Conservation (phyloP, 2,329 filamentous ascomycete genomes). For the Ilyonectria destructans region DNA sequence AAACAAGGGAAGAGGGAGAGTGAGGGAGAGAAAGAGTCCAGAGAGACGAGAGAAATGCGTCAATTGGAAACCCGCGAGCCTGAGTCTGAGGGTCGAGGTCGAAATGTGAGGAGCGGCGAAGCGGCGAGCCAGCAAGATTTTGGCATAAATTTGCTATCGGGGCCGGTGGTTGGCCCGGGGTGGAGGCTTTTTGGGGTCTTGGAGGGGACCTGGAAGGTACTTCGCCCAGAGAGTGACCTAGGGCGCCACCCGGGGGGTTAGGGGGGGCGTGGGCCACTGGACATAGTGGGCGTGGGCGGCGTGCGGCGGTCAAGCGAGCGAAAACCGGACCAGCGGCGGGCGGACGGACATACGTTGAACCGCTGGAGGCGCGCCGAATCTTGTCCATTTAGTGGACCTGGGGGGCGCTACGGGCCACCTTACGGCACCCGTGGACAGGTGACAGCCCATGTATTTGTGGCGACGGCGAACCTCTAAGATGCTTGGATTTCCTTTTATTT, state of each 20-base stretch:
- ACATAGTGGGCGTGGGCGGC: slow-evolving; percentile 11
- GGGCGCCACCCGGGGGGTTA: slow-evolving; percentile 10
- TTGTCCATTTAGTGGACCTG: slow-evolving; percentile 24
- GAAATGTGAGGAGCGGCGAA: slow-evolving; percentile 31
- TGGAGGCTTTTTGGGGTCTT: slow-evolving; percentile 19
- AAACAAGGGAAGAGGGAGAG: slow-evolving; percentile 25
- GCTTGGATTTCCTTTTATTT: background rate
- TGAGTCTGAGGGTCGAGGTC: slow-evolving; percentile 26
- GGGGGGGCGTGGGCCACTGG: slow-evolving; percentile 17
- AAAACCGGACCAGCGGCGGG: slow-evolving; percentile 46
- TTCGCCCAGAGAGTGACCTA: slow-evolving; percentile 21
- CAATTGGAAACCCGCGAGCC: slow-evolving; percentile 47
- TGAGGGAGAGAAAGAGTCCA: slow-evolving; percentile 27
- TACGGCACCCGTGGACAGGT: background rate
- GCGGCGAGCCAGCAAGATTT: slow-evolving; percentile 44
- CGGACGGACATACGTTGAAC: slow-evolving; percentile 38
- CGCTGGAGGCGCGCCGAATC: slow-evolving; percentile 41
- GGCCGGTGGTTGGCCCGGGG: slow-evolving; percentile 50
- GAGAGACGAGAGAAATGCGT: slow-evolving; percentile 46
- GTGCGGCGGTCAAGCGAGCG: slow-evolving; percentile 36
- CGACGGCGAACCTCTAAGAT: background rate
- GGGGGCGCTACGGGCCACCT: background rate
- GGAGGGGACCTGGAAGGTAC: slow-evolving; percentile 6
- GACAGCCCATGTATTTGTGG: background rate
- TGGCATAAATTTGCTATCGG: slow-evolving; percentile 51